A percentile compares a stretch with the other conserved stretches of the same genome.
phyloP scores from a whole-genome alignment of 2,329 filamentous ascomycete genomes.

The Escovopsis sp. region DNA sequence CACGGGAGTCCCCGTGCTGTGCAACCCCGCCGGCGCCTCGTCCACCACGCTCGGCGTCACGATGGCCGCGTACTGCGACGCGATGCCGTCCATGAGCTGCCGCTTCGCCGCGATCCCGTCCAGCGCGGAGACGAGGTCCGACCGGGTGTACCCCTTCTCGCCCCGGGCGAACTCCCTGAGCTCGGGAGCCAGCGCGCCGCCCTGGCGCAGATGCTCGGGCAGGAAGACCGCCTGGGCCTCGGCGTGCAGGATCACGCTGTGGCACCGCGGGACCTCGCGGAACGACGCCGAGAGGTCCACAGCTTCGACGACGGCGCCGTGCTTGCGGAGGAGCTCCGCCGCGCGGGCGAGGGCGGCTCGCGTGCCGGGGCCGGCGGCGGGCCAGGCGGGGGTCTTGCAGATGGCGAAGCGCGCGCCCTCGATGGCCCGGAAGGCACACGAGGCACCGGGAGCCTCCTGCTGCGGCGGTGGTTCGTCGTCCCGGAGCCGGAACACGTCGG shows the following conservation, averaged over 20 bases:
- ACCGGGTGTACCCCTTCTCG: slow-evolving; percentile 23
- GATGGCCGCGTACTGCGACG: slow-evolving; percentile 36
- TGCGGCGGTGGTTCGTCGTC: slow-evolving; percentile 27
- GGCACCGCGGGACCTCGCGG: slow-evolving; percentile 33
- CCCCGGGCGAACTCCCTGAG: slow-evolving; percentile 39
- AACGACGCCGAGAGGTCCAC: slow-evolving; percentile 37
- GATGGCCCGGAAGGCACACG: slow-evolving; percentile 16
- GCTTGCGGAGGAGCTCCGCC: slow-evolving; percentile 20
- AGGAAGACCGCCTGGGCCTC: slow-evolving; percentile 41
- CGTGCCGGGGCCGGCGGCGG: slow-evolving; percentile 29
- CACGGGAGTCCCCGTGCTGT: slow-evolving; percentile 37
- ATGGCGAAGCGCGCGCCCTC: slow-evolving; percentile 38
- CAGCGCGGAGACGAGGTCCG: slow-evolving; percentile 34
- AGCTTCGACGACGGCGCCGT: slow-evolving; percentile 42
- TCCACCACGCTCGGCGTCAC: slow-evolving; percentile 44
- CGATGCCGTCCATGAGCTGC: slow-evolving; percentile 38
- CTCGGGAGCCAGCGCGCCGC: slow-evolving; percentile 28
- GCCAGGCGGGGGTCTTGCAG: slow-evolving; percentile 37
- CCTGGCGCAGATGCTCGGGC: slow-evolving; percentile 34
- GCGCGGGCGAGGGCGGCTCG: slow-evolving; percentile 26
- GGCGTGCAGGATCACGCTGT: slow-evolving; percentile 31
- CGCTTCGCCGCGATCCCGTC: slow-evolving; percentile 39
- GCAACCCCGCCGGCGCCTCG: slow-evolving; percentile 39
- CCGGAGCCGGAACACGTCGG: slow-evolving; percentile 35
- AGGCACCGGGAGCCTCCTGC: no score